A percentile compares a stretch with the other conserved stretches of the same genome.
Conservation (phyloP, 2,329 filamentous ascomycete species). For the Exophiala alcalophila region DNA sequence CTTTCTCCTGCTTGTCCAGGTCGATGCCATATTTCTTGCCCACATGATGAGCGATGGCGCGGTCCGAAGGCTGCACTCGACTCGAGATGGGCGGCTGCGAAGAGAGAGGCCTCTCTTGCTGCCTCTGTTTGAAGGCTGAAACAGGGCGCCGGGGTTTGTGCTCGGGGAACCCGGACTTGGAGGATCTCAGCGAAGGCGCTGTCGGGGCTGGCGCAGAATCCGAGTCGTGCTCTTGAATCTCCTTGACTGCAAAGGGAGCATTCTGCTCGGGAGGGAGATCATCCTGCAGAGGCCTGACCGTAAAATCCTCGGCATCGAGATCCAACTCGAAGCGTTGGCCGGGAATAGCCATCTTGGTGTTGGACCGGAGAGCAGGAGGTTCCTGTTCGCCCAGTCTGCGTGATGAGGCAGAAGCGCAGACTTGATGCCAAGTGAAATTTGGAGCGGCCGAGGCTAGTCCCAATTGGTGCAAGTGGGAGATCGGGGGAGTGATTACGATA, state of each 20-base stretch:
- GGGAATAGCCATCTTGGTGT: constrained; percentile 22
- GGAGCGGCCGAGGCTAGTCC: too few relatives aligned
- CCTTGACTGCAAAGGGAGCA: constrained; percentile 56
- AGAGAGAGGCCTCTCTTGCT: constrained; percentile 33
- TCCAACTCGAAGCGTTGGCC: constrained; percentile 62
- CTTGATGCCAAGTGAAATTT: too few relatives aligned
- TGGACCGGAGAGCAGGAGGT: too few relatives aligned
- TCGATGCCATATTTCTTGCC: constrained; percentile 24
- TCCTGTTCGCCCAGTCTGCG: neutral
- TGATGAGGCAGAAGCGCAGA: neutral
- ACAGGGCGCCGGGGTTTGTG: constrained; percentile 72
- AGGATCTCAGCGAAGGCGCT: constrained; percentile 59
- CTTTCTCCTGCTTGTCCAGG: constrained; percentile 58
- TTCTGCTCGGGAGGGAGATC: constrained; percentile 28
- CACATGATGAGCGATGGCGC: constrained; percentile 27
- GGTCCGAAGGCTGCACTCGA: constrained; percentile 26
- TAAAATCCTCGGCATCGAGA: constrained; percentile 51
- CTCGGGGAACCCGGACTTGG: constrained; percentile 76
- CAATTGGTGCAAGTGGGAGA: too few relatives aligned
- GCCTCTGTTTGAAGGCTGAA: constrained; percentile 77
- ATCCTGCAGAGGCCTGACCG: constrained; percentile 33
- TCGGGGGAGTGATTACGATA: too few relatives aligned
- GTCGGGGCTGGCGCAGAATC: constrained; percentile 35
- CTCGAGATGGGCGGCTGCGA: constrained; percentile 20
- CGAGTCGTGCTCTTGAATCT: constrained; percentile 73